A percentile compares a stretch with the other conserved stretches of the same genome.
phyloP scores from a whole-genome alignment of 1,284 basidiomycete genomes.

The Cryptococcus floricola region DNA sequence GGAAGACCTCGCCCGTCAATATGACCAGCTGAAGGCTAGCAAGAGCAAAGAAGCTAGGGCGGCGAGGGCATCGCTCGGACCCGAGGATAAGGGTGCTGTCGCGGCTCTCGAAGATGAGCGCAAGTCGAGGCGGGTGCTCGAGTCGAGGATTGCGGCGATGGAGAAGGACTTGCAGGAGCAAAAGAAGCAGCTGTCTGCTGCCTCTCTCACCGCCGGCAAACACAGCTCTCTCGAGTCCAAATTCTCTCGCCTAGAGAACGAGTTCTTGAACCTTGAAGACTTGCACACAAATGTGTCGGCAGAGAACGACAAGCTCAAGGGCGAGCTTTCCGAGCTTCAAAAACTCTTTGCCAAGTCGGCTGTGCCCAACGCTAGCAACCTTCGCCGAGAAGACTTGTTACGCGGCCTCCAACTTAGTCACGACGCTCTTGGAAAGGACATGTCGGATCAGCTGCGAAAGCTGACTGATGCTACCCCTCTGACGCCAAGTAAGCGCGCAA shows the following conservation, averaged over 20 bases:
- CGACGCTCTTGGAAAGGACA: slow-evolving; percentile 43
- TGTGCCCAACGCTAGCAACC: slow-evolving; percentile 9
- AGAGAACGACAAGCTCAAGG: slow-evolving; percentile 28
- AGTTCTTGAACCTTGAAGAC: slow-evolving; percentile 29
- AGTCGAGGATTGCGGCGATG: slow-evolving; percentile 30
- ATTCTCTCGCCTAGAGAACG: slow-evolving; percentile 28
- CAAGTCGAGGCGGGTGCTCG: slow-evolving; percentile 28
- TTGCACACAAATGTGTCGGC: slow-evolving; percentile 21
- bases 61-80: slow-evolving; percentile 32
- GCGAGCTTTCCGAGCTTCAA: slow-evolving; percentile 24
- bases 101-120: slow-evolving; percentile 36
- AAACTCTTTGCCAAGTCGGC: slow-evolving; percentile 7
- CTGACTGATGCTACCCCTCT: slow-evolving; percentile 30
- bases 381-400: slow-evolving; percentile 35
- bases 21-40: slow-evolving; percentile 67
- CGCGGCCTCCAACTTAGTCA: slow-evolving; percentile 42
- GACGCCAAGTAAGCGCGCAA: slow-evolving; percentile 23
- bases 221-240: slow-evolving; percentile 18
- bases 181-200: slow-evolving; percentile 29
- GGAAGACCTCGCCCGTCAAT: slow-evolving; percentile 75
- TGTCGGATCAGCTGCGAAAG: slow-evolving; percentile 41
- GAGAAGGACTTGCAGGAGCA: slow-evolving; percentile 44
- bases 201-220: slow-evolving; percentile 8
- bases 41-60: slow-evolving; percentile 34
- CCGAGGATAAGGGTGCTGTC: slow-evolving; percentile 31